These are phyloP conservation scores for Draba incana DNA, from an alignment of 345 rosid genomes.

Conservation along the genomic window DNA sequence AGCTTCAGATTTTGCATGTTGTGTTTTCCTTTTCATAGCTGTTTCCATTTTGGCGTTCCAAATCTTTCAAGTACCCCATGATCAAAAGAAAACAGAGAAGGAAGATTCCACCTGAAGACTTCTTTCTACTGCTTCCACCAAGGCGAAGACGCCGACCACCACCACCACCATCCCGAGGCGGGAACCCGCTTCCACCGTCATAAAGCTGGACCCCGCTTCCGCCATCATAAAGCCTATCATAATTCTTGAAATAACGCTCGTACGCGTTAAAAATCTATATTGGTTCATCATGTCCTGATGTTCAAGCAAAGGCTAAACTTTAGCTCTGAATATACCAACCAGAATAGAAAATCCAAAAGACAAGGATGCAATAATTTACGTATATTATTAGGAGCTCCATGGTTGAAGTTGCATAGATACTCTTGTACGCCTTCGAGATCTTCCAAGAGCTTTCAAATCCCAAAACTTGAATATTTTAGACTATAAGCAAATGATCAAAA, in stretches of 20 bases:
- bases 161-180: constrained; percentile 69
- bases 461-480: no score
- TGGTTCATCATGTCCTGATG: constrained; percentile 66
- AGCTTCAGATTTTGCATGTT: constrained; percentile 18
- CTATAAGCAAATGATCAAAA: no score
- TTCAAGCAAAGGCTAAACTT: constrained; percentile 16
- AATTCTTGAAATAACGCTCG: no score
- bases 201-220: no score
- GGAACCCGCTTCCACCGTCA: constrained; percentile 65
- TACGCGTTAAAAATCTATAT: no score
- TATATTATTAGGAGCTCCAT: no score
- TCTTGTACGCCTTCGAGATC: no score
- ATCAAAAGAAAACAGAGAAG: constrained; percentile 83
- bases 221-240: no score
- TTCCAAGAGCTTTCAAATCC: no score
- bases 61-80: constrained; percentile 78
- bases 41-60: constrained; percentile 61
- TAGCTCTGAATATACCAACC: not conserved
- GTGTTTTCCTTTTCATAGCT: constrained; percentile 19
- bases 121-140: constrained; percentile 83
- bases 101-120: constrained; percentile 86
- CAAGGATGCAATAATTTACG: no score
- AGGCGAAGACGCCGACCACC: no score
- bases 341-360: not conserved
- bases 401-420: no score